Evolutionary conservation across 129 eudicot genomes (phyloP), one percentile per base, ranked within the genome.

Genomic region (Pseudognaphalium luteoalbum): DNA sequence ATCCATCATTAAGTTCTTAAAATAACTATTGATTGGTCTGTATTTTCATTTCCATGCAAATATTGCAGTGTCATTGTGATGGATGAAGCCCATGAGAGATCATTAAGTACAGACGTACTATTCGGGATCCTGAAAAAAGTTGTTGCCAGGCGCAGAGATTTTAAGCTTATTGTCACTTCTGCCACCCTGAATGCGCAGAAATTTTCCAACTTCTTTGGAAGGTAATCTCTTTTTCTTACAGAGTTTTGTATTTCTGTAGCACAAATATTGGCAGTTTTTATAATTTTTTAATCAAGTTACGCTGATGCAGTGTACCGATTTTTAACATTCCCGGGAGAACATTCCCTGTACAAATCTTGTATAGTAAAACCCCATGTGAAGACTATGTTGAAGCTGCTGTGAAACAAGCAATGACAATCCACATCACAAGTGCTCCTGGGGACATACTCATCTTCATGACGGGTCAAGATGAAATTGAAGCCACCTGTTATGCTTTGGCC

Each of bases 71-170:
- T 88, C 14, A 47, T 88, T 74, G 90, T 88, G 29, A 86, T 86
- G 94, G 90, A 88, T 60, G 94, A 89, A 85, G 94, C 94, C 68
- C 94, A 89, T 56, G 94, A 89, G 77, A 89, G 94, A 73, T 86
- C 89, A 56, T 83, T 89, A 33, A 89, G 60, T 85, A 89, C 94
- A 0, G 94, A 89, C 66, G 91, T 89, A 35, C 78, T 89, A 7
- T 86, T 89, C 62, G 94, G 91, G 51, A 89, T 89, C 58, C 88
- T 89, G 35, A 86, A 86, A 73, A 89, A 86, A 77, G 94, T 89
- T 35, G 94, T 89, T 67, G 89, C 91, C 22, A 78, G 90, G 47
- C 94, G 94, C 15, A 88, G 90, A 19, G 93, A 88, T 67, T 88
- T 88, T 70, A 88, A 88, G 83, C 90, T 88, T 44, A 88, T 88